Conservation (phyloP, 129 eudicot genomes). For the Flaveria bidentis region DNA sequence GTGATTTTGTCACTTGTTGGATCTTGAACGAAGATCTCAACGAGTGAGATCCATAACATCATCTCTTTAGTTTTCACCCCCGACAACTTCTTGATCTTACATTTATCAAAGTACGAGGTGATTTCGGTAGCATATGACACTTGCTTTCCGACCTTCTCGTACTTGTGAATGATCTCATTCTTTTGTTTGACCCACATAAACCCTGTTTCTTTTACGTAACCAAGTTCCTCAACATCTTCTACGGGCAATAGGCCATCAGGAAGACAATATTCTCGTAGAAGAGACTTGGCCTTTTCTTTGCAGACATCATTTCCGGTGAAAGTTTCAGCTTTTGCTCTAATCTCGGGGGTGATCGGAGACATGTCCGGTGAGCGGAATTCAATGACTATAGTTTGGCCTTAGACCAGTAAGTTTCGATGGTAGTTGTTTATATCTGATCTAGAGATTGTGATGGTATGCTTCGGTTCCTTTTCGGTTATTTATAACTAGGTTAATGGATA, state of each 20-base stretch:
- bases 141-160: slow-evolving; percentile 47
- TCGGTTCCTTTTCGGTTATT: not conserved
- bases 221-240: slow-evolving; percentile 52
- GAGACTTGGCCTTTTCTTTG: slow-evolving; percentile 34
- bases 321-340: slow-evolving; percentile 47
- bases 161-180: slow-evolving; percentile 55
- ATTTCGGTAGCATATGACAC: slow-evolving; percentile 57
- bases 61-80: slow-evolving; percentile 69
- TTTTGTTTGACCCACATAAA: slow-evolving; percentile 64
- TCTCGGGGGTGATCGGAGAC: slow-evolving; percentile 60
- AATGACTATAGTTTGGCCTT: not conserved
- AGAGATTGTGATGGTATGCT: not conserved
- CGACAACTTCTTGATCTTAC: slow-evolving; percentile 53
- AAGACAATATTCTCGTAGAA: slow-evolving; percentile 48
- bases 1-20: slow-evolving; percentile 47
- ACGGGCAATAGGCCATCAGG: slow-evolving; percentile 69
- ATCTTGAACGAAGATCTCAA: slow-evolving; percentile 42
- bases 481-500: not conserved
- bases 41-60: slow-evolving; percentile 48
- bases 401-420: not conserved
- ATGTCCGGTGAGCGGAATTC: slow-evolving; percentile 5
- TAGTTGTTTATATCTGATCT: slow-evolving; percentile 4
- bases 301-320: slow-evolving; percentile 47
- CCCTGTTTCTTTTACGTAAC: slow-evolving; percentile 57
- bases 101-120: slow-evolving; percentile 42